Percentiles rank a stretch among this genome's conserved stretches.
phyloP scores from a whole-genome alignment of 1,139 yeast species.

The Meyerozyma carpophila region DNA sequence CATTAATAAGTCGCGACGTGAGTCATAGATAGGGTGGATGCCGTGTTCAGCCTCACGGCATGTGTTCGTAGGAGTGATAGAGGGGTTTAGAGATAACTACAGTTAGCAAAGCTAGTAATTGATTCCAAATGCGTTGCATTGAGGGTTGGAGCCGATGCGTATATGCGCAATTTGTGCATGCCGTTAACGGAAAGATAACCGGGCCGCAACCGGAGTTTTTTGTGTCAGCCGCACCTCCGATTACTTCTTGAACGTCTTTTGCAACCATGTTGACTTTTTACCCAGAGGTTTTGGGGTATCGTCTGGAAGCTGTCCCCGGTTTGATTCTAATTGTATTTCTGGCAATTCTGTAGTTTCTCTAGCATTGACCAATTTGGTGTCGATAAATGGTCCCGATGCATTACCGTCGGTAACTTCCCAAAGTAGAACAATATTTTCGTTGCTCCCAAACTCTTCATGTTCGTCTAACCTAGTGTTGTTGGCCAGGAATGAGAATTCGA shows the following conservation, averaged over 20 bases:
- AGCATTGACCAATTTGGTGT: conserved; percentile 14
- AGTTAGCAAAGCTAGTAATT: neutral
- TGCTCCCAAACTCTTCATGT: conserved; percentile 25
- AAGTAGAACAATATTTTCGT: conserved; percentile 28
- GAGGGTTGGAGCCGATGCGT: neutral
- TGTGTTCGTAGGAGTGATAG: neutral
- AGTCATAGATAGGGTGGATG: neutral
- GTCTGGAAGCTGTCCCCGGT: conserved; percentile 23
- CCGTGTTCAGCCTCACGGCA: neutral
- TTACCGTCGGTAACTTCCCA: conserved; percentile 23
- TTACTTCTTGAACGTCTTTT: conserved; percentile 10
- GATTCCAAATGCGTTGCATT: neutral
- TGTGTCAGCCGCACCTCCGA: conserved; percentile 7
- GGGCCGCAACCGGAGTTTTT: neutral
- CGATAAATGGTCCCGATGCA: conserved; percentile 20
- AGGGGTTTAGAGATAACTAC: neutral
- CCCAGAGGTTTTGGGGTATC: conserved; percentile 6
- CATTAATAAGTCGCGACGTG: conserved; percentile 1
- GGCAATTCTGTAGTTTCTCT: conserved; percentile 32
- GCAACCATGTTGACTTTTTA: conserved; percentile 1
- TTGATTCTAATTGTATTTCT: conserved; percentile 31
- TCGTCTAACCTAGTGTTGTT: conserved; percentile 29
- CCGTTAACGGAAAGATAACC: neutral
- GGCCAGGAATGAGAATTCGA: conserved; percentile 25
- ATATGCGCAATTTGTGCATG: neutral